phyloP scores from a whole-genome alignment of 306 rosid species.

The Cucurbita ficifolia region DNA sequence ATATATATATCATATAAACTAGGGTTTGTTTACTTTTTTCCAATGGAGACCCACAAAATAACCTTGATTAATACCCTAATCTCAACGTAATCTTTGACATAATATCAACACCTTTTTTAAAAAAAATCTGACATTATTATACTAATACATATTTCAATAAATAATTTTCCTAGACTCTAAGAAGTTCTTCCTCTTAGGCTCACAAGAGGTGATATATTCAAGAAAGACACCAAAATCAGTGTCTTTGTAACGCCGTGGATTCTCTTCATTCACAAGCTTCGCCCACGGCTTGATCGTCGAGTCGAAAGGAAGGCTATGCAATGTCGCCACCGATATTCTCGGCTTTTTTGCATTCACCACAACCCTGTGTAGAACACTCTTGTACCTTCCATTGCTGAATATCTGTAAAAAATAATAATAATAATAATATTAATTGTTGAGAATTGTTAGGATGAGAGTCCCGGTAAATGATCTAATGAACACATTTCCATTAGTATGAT shows the following conservation, averaged over 20 bases:
- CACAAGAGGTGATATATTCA: slow-evolving; percentile 36
- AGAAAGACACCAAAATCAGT: slow-evolving; percentile 47
- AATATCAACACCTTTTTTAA: background rate
- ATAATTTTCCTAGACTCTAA: slow-evolving; percentile 55
- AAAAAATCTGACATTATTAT: background rate
- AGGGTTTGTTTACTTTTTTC: background rate
- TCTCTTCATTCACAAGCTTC: slow-evolving; percentile 38
- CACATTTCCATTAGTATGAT: too few species aligned
- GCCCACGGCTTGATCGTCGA: slow-evolving; percentile 39
- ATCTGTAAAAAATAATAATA: slow-evolving; percentile 44
- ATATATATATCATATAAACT: too few species aligned
- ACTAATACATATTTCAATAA: background rate
- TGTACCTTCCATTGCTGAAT: slow-evolving; percentile 80
- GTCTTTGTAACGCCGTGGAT: slow-evolving; percentile 58
- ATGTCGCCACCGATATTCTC: slow-evolving; percentile 57
- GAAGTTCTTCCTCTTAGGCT: slow-evolving; percentile 52
- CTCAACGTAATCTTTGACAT: too few species aligned
- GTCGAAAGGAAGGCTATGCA: slow-evolving; percentile 46
- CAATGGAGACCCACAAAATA: background rate
- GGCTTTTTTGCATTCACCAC: slow-evolving; percentile 35
- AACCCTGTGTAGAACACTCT: slow-evolving; percentile 76
- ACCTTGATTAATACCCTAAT: too few species aligned
- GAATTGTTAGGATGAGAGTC: too few species aligned
- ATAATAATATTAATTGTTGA: too few species aligned
- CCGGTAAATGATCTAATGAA: too few species aligned